These are phyloP conservation scores for Schrenkiella parvula DNA, from an alignment of 345 rosid genomes.

Conservation along the genomic window DNA sequence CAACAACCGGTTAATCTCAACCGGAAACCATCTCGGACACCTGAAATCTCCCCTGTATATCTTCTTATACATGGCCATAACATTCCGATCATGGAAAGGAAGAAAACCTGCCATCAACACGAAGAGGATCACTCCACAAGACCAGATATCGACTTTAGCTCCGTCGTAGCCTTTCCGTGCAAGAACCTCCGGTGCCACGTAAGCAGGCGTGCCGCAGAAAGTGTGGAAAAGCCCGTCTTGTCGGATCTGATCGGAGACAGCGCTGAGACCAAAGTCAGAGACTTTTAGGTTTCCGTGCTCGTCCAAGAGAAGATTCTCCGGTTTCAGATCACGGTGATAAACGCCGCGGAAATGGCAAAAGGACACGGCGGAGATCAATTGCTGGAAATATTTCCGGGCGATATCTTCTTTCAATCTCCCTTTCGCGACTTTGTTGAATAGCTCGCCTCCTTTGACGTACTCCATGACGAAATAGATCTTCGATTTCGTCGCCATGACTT, in stretches of 20 bases:
- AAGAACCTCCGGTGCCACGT: slow-evolving; percentile 87
- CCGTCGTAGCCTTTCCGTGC: slow-evolving; percentile 75
- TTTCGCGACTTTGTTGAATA: slow-evolving; percentile 66
- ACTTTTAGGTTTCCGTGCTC: slow-evolving; percentile 68
- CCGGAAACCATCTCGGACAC: slow-evolving; percentile 71
- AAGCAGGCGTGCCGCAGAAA: slow-evolving; percentile 80
- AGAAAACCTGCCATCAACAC: slow-evolving; percentile 67
- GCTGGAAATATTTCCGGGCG: slow-evolving; percentile 74
- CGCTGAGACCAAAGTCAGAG: slow-evolving; percentile 82
- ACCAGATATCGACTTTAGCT: slow-evolving; percentile 82
- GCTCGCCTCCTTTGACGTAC: slow-evolving; percentile 82
- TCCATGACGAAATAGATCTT: slow-evolving; percentile 93
- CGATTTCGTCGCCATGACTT: slow-evolving; percentile 86
- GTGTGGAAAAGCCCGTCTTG: slow-evolving; percentile 81
- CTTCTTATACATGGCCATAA: slow-evolving; percentile 75
- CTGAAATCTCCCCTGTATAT: slow-evolving; percentile 66
- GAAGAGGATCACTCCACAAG: slow-evolving; percentile 82
- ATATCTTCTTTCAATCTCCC: slow-evolving; percentile 65
- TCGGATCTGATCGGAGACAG: slow-evolving; percentile 68
- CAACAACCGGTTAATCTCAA: slow-evolving; percentile 52
- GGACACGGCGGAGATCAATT: slow-evolving; percentile 66
- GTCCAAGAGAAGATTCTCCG: slow-evolving; percentile 78
- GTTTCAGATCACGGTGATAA: slow-evolving; percentile 84
- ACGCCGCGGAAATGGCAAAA: slow-evolving; percentile 87
- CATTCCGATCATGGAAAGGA: slow-evolving; percentile 81